A percentile compares a stretch with the other conserved stretches of the same genome.
Evolutionary conservation across 306 rosid species (phyloP).

Genomic region (Lupinus albus): DNA sequence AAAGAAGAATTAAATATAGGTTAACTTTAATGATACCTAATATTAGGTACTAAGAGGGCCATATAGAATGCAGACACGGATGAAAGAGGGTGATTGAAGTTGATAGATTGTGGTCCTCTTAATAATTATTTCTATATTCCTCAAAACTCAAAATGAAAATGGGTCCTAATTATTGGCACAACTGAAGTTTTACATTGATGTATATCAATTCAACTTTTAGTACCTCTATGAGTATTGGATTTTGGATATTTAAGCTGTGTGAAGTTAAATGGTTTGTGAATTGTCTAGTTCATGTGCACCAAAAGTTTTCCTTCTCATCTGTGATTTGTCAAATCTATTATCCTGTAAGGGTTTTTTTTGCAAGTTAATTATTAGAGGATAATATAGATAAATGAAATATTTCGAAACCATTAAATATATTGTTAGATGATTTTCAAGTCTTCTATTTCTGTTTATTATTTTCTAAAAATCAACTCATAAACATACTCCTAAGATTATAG

Average conservation of each 20-base stretch:
- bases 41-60: constrained; percentile 3
- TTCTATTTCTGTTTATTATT: too few relatives aligned
- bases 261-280: neutral
- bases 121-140: constrained; percentile 27
- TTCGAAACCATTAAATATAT: too few relatives aligned
- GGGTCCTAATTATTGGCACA: constrained; percentile 11
- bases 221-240: neutral
- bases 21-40: too few relatives aligned
- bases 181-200: neutral
- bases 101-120: constrained; percentile 50
- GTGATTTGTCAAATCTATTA: constrained; percentile 2
- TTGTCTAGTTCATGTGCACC: constrained; percentile 40
- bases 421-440: too few relatives aligned
- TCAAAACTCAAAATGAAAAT: constrained; percentile 20
- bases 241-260: constrained; percentile 2
- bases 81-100: constrained; percentile 42
- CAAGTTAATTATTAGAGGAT: too few relatives aligned
- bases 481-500: neutral
- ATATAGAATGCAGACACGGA: constrained; percentile 10
- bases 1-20: too few relatives aligned
- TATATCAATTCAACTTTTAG: neutral
- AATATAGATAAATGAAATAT: too few relatives aligned
- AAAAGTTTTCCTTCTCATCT: neutral
- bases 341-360: too few relatives aligned
- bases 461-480: too few relatives aligned